A percentile compares a stretch with the other conserved stretches of the same genome.
Conservation (phyloP, 352 stramenopile genomes). For the Pythium apleroticum region DNA sequence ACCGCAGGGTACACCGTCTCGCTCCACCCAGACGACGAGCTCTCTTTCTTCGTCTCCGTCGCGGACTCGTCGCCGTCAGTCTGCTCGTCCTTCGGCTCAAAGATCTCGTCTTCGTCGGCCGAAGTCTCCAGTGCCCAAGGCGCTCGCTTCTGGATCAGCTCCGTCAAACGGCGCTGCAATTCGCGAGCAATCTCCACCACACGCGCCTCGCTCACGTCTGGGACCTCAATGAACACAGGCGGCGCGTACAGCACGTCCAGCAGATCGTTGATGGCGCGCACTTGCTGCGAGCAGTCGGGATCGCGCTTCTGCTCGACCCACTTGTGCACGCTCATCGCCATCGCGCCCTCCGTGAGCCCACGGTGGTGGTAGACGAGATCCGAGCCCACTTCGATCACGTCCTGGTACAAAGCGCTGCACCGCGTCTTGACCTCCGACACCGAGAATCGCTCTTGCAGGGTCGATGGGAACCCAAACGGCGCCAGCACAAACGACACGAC, state of each 20-base stretch:
- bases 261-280: constrained; percentile 79
- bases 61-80: constrained; percentile 14
- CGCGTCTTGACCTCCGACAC: constrained; percentile 73
- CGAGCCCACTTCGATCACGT: constrained; percentile 84
- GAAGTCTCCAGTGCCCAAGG: constrained; percentile 59
- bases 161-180: constrained; percentile 42
- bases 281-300: constrained; percentile 58
- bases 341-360: constrained; percentile 72
- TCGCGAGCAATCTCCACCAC: constrained; percentile 47
- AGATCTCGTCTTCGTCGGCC: constrained; percentile 23
- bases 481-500: constrained; percentile 81
- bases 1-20: constrained; percentile 63
- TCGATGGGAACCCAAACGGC: constrained; percentile 70
- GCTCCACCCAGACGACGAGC: constrained; percentile 37
- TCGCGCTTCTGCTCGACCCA: constrained; percentile 80
- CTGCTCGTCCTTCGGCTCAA: constrained; percentile 12
- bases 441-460: constrained; percentile 54
- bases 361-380: constrained; percentile 82
- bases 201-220: constrained; percentile 43
- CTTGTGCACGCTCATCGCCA: constrained; percentile 88
- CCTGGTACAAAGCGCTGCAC: constrained; percentile 75
- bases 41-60: constrained; percentile 13
- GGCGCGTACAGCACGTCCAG: constrained; percentile 63
- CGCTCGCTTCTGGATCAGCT: constrained; percentile 52
- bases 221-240: constrained; percentile 67